Percentiles rank a stretch among this genome's conserved stretches.
These are phyloP conservation scores for Boletellus sp. DNA, from an alignment of 768 basidiomycete species.

Conservation along the genomic window DNA sequence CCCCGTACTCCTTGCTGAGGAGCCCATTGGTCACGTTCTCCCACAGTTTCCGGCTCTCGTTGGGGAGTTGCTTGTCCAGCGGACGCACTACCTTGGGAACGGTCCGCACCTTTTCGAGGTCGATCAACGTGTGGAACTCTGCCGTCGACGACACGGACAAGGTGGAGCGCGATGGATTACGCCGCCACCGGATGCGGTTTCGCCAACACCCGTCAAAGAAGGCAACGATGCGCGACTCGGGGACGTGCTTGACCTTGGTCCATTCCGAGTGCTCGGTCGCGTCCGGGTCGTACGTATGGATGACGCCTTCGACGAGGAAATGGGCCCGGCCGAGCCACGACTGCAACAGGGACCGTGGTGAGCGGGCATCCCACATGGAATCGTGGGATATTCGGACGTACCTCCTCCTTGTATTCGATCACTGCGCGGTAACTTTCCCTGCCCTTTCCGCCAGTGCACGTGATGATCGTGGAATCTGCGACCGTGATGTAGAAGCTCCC, in stretches of 20 bases:
- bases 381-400: constrained; percentile 32
- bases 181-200: constrained; percentile 76
- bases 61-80: constrained; percentile 68
- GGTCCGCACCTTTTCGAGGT: constrained; percentile 64
- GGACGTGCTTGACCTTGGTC: constrained; percentile 90
- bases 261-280: constrained; percentile 63
- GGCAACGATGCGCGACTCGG: constrained; percentile 69
- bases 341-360: constrained; percentile 32
- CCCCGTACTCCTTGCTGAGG: constrained; percentile 79
- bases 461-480: constrained; percentile 73
- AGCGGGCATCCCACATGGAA: not conserved
- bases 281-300: constrained; percentile 74
- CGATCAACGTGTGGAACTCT: constrained; percentile 69
- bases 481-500: constrained; percentile 92
- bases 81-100: constrained; percentile 86
- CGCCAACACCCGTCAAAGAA: constrained; percentile 89
- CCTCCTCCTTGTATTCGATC: constrained; percentile 96
- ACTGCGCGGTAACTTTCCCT: constrained; percentile 69
- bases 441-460: constrained; percentile 66
- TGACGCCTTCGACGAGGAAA: constrained; percentile 82
- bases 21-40: constrained; percentile 72
- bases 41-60: constrained; percentile 89
- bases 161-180: constrained; percentile 47
- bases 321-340: constrained; percentile 90
- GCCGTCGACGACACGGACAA: constrained; percentile 39